Conservation (phyloP, 495 filamentous ascomycete genomes). For the Coniosporium apollinis region DNA sequence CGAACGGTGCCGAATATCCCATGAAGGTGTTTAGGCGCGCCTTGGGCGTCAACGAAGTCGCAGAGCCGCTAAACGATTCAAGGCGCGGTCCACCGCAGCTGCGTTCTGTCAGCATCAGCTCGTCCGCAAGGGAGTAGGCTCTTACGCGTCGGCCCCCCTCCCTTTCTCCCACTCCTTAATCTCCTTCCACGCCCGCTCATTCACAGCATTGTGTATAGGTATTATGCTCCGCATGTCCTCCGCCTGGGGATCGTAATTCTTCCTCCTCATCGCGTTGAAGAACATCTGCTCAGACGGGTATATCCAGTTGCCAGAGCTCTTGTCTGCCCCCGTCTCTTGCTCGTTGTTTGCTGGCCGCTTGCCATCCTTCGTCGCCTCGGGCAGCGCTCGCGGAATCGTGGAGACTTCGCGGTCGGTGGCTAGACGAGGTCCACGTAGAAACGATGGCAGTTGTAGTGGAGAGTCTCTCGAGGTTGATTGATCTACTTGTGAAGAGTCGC, state of each 20-base stretch:
- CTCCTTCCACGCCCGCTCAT: slow-evolving; percentile 28
- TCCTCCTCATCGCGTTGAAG: slow-evolving; percentile 85
- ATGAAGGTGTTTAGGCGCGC: slow-evolving; percentile 65
- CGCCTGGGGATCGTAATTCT: slow-evolving; percentile 40
- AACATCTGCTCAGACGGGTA: slow-evolving; percentile 94
- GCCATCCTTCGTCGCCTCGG: slow-evolving; percentile 12
- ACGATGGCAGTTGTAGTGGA: slow-evolving; percentile 13
- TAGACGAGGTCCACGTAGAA: slow-evolving; percentile 25
- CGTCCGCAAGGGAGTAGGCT: background rate
- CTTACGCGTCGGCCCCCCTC: slow-evolving; percentile 36
- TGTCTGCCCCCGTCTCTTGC: slow-evolving; percentile 49
- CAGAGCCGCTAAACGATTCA: slow-evolving; percentile 61
- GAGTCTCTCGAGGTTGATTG: slow-evolving; percentile 16
- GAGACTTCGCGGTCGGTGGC: slow-evolving; percentile 57
- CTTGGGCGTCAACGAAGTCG: slow-evolving; percentile 49
- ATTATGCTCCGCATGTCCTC: slow-evolving; percentile 77
- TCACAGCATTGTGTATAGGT: slow-evolving; percentile 93
- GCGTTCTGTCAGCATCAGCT: background rate
- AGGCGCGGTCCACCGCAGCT: slow-evolving; percentile 71
- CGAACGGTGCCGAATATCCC: slow-evolving; percentile 83
- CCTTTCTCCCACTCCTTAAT: slow-evolving; percentile 58
- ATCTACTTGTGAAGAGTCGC: slow-evolving; percentile 17
- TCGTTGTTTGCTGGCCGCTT: slow-evolving; percentile 48
- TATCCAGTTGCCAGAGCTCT: slow-evolving; percentile 69
- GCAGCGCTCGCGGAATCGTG: slow-evolving; percentile 55